Evolutionary conservation across 1,284 basidiomycete genomes (phyloP), one percentile per base, ranked within the genome.

Genomic region (Peniophora sp.): DNA sequence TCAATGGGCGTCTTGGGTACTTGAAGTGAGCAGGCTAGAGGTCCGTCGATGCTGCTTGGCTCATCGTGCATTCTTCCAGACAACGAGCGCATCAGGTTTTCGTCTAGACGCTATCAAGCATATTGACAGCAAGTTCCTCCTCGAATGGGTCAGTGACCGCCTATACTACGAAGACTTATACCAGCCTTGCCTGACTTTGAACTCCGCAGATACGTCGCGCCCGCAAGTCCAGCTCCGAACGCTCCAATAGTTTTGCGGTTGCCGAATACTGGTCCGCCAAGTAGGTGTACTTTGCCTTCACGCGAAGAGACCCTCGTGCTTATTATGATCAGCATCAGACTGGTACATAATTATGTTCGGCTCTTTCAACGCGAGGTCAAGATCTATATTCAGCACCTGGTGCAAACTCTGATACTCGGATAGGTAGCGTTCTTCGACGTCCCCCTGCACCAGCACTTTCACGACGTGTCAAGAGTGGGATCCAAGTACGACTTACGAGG

Each of bases 61-160:
- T 53, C 47, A 43, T 11, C 27, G 27, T 32, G 5, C 27, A 24
- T 32, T 36, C 14, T 17, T 23, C 35, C 56, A 93, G 81, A 87
- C 84, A 39, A 92, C 89, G 1, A 85, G 85, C 3, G 89, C 83
- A 10, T 71, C 73, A 24, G 93, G 93, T 2, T 93, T 94, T 67
- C 77, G 92, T 44, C 76, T 95, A 35, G 93, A 95, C 60, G 93
- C 92, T 11, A 89, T 93, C 60, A 95, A 94, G 63, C 87, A 90
- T 57, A 83, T 88, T 53, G 86, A 90, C 62, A 69, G 74, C 52
- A 68, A 69, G 24, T 90, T 89, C 59, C 65, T 86, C 16, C 59
- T 77, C 2, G 71, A 76, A 47, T 89, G 86, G 67, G 88, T 89
- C 56, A 64, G 78, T 66, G 12, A 19, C 22, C 3, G 34, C 10